Percentiles rank a stretch among this genome's conserved stretches.
Conservation (phyloP, 305 asterid species). For the Coffea humblotiana region DNA sequence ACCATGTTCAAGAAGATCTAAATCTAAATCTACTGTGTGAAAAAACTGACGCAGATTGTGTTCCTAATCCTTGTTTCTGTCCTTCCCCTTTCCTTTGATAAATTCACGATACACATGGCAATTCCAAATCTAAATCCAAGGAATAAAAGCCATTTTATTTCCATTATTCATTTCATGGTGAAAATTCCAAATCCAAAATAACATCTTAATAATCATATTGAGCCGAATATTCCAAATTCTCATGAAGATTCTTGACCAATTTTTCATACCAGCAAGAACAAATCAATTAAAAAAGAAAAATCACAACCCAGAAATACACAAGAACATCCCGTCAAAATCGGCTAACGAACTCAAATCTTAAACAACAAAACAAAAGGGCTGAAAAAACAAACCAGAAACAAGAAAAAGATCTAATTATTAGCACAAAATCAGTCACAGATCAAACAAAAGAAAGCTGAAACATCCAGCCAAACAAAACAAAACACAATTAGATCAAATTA, state of each 20-base stretch:
- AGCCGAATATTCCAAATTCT: neutral
- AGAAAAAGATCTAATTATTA: neutral
- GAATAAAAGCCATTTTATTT: neutral
- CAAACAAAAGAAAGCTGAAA: neutral
- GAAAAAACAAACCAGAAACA: neutral
- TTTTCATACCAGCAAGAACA: neutral
- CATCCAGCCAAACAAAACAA: neutral
- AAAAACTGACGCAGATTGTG: neutral
- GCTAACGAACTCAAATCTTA: neutral
- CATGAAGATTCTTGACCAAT: neutral
- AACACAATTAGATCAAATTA: conserved; percentile 13
- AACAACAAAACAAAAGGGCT: neutral
- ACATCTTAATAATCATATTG: neutral
- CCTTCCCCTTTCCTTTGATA: neutral
- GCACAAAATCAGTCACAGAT: conserved; percentile 3
- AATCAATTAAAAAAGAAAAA: neutral
- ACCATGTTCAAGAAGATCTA: neutral
- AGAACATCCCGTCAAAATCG: conserved; percentile 1
- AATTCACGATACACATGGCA: neutral
- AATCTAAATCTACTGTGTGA: neutral
- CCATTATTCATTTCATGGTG: too few species aligned
- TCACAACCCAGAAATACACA: neutral
- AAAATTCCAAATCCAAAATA: neutral
- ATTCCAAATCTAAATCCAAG: conserved; percentile 1
- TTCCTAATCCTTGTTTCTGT: neutral